phyloP scores from a whole-genome alignment of 2,329 filamentous ascomycete species.

The Colletotrichum falcatum region DNA sequence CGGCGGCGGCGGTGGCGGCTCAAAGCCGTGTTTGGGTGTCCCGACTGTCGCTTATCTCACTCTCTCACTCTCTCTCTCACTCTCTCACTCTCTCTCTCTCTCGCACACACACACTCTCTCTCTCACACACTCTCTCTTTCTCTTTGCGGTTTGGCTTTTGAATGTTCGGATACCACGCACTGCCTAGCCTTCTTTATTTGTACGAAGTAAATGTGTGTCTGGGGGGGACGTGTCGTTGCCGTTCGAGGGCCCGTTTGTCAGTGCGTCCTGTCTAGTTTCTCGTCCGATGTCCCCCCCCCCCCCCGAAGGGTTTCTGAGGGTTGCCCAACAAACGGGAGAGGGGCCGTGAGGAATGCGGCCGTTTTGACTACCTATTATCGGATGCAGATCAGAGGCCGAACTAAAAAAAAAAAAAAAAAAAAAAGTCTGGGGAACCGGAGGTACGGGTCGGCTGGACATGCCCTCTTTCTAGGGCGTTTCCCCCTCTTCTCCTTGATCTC shows the following conservation, averaged over 20 bases:
- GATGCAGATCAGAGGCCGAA: neutral
- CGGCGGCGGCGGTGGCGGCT: no score
- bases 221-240: neutral
- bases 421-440: neutral
- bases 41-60: constrained; percentile 25
- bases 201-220: no score
- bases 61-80: constrained; percentile 1
- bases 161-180: neutral
- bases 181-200: neutral
- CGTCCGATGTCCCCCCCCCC: no score
- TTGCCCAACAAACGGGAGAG: neutral
- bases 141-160: neutral
- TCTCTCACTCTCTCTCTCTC: constrained; percentile 16
- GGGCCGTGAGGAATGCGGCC: neutral
- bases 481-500: no score
- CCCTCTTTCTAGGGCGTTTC: neutral
- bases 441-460: constrained; percentile 10
- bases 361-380: neutral
- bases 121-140: constrained; percentile 11
- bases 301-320: neutral
- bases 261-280: neutral
- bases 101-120: no score
- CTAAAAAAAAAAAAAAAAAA: no score
- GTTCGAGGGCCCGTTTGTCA: neutral
- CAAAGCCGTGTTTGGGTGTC: neutral